Base-by-base conservation (phyloP, 1,284 basidiomycete genomes). In the Ustilago tritici region DNA sequence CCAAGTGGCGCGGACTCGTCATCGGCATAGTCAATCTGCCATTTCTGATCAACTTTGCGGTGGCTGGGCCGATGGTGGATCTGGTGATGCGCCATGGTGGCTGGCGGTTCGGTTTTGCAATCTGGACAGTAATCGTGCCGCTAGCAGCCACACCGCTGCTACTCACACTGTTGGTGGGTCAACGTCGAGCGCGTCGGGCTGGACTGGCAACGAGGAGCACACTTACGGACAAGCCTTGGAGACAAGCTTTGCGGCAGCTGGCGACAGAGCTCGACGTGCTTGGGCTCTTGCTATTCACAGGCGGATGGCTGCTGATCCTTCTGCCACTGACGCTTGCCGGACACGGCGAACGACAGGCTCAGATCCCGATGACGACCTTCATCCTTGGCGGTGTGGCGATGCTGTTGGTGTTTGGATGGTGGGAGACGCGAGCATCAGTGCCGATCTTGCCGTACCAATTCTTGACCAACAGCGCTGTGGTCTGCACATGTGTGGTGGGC, bases 61-160 rank as follows among this genome's bases (percentile, higher is more conserved):
- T 89, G 15, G 90, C 91, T 6, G 89, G 92, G 10, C 92, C 92
- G 81, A 90, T 94, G 59, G 88, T 91, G 19, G 87, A 88, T 40
- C 87, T 91, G 10, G 87, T 93, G 55, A 87, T 90, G 56, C 87
- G 89, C 75, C 72, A 81, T 10, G 73, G 80, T 12, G 86, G 88
- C 38, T 94, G 93, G 93, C 88, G 92, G 85, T 92, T 92, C 91
- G 93, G 93, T 35, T 92, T 88, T 80, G 91, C 89, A 56, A 91
- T 92, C 50, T 83, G 80, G 83, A 72, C 76, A 8, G 62, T 83
- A 11, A 53, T 82, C 15, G 73, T 85, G 15, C 84, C 84, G 14
- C 41, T 85, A 4, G 75, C 84, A 7, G 82, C 84, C 2, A 58
- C 70, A 43, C 84, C 84, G 35, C 71, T 85, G 32, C 74, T 85